Percentiles rank a stretch among this genome's conserved stretches.
Conservation (phyloP, 306 rosid genomes). For the Cyamopsis tetragonoloba region DNA sequence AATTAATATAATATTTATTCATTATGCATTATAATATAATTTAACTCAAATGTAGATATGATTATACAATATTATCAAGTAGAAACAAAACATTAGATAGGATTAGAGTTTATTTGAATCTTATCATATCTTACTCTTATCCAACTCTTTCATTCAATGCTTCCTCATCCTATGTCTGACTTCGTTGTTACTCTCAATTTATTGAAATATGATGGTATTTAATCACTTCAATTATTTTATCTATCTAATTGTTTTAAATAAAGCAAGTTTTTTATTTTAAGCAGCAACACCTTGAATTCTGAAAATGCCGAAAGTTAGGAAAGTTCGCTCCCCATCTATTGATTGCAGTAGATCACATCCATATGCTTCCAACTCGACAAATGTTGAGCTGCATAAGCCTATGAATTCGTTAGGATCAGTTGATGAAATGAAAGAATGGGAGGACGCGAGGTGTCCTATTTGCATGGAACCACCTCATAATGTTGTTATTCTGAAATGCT, state of each 20-base stretch:
- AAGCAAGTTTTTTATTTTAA: conserved; percentile 26
- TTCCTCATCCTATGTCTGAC: not conserved
- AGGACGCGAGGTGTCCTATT: conserved; percentile 70
- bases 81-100: too few relatives aligned
- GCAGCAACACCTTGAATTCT: conserved; percentile 21
- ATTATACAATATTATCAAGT: too few relatives aligned
- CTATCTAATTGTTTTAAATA: not conserved
- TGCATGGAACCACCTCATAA: conserved; percentile 87
- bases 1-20: too few relatives aligned
- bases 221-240: not conserved
- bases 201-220: not conserved
- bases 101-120: too few relatives aligned
- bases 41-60: too few relatives aligned
- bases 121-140: too few relatives aligned
- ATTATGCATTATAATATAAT: too few relatives aligned
- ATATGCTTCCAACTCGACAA: conserved; percentile 41
- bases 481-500: conserved; percentile 67
- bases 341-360: conserved; percentile 45
- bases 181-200: not conserved
- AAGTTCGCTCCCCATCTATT: conserved; percentile 44
- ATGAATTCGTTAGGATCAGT: conserved; percentile 35
- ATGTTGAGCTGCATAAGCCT: conserved; percentile 28
- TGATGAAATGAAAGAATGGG: conserved; percentile 60
- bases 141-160: too few relatives aligned
- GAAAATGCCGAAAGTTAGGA: conserved; percentile 70